Conservation (phyloP, 2,329 filamentous ascomycete species). For the Pseudonectria buxi region DNA sequence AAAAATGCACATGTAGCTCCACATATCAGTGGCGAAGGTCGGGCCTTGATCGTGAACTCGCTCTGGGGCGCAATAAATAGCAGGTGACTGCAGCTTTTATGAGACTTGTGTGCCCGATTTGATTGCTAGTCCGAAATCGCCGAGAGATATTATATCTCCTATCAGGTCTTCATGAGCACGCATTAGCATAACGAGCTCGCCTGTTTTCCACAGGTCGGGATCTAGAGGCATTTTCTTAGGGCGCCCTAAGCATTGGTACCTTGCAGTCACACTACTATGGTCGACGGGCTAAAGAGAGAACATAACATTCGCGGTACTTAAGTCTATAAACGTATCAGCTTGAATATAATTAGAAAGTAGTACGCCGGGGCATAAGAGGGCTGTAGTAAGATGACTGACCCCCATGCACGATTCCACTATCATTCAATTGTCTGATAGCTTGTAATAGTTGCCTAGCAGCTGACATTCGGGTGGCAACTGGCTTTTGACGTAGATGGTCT, state of each 20-base stretch:
- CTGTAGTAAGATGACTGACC: slow-evolving; percentile 2
- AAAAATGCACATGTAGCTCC: slow-evolving; percentile 11
- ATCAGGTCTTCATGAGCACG: slow-evolving; percentile 1
- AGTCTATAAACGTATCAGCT: slow-evolving; percentile 2
- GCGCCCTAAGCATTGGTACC: slow-evolving; percentile 5
- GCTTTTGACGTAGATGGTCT: slow-evolving; percentile 1
- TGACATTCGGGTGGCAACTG: slow-evolving; percentile 5
- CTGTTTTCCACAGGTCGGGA: slow-evolving; percentile 5
- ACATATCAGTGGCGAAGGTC: slow-evolving; percentile 11
- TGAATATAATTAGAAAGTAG: background rate
- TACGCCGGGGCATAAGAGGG: too few species aligned
- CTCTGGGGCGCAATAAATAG: slow-evolving; percentile 10
- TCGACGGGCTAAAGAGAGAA: slow-evolving; percentile 1
- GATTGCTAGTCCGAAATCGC: slow-evolving; percentile 8
- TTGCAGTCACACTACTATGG: slow-evolving; percentile 1
- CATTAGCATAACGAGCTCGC: slow-evolving; percentile 7
- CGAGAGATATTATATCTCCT: slow-evolving; percentile 4
- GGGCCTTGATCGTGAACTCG: slow-evolving; percentile 4
- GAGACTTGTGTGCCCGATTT: slow-evolving; percentile 1
- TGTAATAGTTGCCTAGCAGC: slow-evolving; percentile 6
- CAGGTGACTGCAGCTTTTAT: slow-evolving; percentile 6
- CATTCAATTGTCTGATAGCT: slow-evolving; percentile 4
- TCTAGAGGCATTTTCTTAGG: slow-evolving; percentile 4
- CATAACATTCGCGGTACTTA: slow-evolving; percentile 8
- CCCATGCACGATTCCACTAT: slow-evolving; percentile 5